phyloP scores from a whole-genome alignment of 495 filamentous ascomycete species.

The Durotheca rogersii region DNA sequence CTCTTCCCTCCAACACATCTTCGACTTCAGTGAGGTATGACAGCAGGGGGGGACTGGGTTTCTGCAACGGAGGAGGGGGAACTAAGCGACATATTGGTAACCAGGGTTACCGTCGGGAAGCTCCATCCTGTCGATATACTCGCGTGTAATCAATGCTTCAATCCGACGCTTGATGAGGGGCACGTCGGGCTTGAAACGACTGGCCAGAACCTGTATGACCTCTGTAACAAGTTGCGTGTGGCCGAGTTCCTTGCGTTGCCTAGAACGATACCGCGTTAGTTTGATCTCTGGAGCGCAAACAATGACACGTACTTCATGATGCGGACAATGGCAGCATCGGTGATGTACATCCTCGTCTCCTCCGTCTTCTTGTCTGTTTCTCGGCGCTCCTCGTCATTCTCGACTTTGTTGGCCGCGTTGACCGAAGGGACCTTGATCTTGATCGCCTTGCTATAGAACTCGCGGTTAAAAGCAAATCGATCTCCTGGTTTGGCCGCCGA shows the following conservation, averaged over 20 bases:
- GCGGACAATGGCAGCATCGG: conserved; percentile 88
- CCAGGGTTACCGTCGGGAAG: conserved; percentile 31
- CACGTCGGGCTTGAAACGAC: conserved; percentile 86
- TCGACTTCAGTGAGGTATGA: neutral
- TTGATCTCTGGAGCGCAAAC: conserved; percentile 1
- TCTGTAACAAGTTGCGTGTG: conserved; percentile 84
- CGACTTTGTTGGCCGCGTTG: conserved; percentile 83
- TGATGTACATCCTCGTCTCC: conserved; percentile 69
- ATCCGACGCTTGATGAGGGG: conserved; percentile 92
- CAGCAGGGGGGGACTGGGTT: neutral
- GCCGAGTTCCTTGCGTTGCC: conserved; percentile 81
- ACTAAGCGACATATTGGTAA: conserved; percentile 34
- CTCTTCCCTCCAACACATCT: neutral
- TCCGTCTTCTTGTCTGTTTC: conserved; percentile 88
- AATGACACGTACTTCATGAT: conserved; percentile 85
- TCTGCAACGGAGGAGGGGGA: neutral
- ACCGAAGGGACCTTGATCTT: conserved; percentile 71
- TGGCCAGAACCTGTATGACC: conserved; percentile 74
- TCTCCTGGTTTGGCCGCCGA: conserved; percentile 73
- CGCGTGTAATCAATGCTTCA: conserved; percentile 85
- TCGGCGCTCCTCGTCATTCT: conserved; percentile 77
- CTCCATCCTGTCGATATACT: conserved; percentile 89
- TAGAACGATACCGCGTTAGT: conserved; percentile 40
- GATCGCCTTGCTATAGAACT: conserved; percentile 76
- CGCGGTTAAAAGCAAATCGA: conserved; percentile 78